These are phyloP conservation scores for Paraphaeosphaeria sporulosa DNA, from an alignment of 2,329 filamentous ascomycete genomes.

Conservation along the genomic window DNA sequence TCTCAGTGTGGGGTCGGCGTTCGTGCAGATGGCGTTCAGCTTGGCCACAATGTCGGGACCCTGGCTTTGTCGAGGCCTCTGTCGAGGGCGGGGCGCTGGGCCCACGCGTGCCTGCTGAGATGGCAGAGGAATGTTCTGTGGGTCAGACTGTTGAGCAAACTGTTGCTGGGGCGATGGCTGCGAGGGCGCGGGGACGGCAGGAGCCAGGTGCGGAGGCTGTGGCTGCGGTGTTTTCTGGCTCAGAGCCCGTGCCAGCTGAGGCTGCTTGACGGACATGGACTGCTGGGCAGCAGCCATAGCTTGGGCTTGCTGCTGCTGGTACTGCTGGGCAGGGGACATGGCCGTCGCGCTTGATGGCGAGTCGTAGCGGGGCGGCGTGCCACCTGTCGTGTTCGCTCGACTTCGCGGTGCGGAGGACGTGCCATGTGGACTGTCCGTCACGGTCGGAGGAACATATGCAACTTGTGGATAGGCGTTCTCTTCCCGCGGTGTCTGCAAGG, in stretches of 20 bases:
- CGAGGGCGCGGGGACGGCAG: conserved; percentile 53
- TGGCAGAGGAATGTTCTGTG: conserved; percentile 53
- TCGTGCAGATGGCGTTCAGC: conserved; percentile 87
- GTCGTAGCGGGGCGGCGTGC: conserved; percentile 54
- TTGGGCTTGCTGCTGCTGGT: conserved; percentile 82
- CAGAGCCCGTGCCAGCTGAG: conserved; percentile 73
- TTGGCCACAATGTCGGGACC: conserved; percentile 82
- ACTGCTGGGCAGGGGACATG: conserved; percentile 52
- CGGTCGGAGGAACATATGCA: conserved; percentile 52
- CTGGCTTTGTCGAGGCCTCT: conserved; percentile 79
- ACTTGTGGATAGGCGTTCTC: conserved; percentile 53
- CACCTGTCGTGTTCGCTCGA: conserved; percentile 54
- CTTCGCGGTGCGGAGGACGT: conserved; percentile 49
- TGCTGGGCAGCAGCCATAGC: conserved; percentile 82
- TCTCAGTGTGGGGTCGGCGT: conserved; percentile 85
- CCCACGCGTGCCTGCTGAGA: conserved; percentile 60
- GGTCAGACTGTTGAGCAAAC: conserved; percentile 50
- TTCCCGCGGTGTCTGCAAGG: conserved; percentile 33
- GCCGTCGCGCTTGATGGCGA: conserved; percentile 48
- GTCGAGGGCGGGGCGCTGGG: conserved; percentile 73
- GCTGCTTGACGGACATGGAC: conserved; percentile 61
- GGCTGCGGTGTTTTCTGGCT: conserved; percentile 68
- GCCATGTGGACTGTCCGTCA: conserved; percentile 47
- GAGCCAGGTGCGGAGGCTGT: conserved; percentile 36
- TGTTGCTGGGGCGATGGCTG: conserved; percentile 60